Evolutionary conservation across 2,329 filamentous ascomycete genomes (phyloP).

Genomic region (Alternaria conjuncta): DNA sequence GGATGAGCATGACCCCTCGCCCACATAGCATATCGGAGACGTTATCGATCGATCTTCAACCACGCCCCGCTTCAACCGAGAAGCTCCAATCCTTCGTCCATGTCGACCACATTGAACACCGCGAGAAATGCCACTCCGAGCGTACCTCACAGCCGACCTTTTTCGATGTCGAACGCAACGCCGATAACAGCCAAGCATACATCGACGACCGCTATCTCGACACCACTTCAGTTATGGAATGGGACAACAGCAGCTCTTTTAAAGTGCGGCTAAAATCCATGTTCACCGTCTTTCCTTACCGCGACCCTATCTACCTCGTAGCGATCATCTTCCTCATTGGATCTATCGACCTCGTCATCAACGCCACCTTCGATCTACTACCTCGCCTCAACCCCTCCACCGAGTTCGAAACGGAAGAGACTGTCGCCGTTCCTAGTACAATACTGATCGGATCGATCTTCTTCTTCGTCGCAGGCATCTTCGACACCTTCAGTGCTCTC

Average conservation of each 20-base stretch:
- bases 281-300: slow-evolving; percentile 34
- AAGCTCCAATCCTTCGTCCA: slow-evolving; percentile 28
- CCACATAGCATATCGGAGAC: slow-evolving; percentile 1
- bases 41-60: slow-evolving; percentile 7
- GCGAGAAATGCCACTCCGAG: slow-evolving; percentile 28
- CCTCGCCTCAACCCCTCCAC: slow-evolving; percentile 15
- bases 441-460: slow-evolving; percentile 32
- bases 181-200: not conserved
- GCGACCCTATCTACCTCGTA: slow-evolving; percentile 39
- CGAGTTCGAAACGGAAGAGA: slow-evolving; percentile 23
- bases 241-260: not conserved
- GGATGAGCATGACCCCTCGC: slow-evolving; percentile 22
- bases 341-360: slow-evolving; percentile 32
- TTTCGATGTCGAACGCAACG: slow-evolving; percentile 6
- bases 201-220: not conserved
- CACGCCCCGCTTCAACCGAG: slow-evolving; percentile 23
- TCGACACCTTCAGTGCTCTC: slow-evolving; percentile 32
- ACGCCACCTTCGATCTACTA: slow-evolving; percentile 37
- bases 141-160: slow-evolving; percentile 2
- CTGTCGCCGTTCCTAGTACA: slow-evolving; percentile 28
- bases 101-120: slow-evolving; percentile 29
- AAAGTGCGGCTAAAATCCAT: slow-evolving; percentile 13
- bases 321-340: slow-evolving; percentile 34
- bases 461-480: slow-evolving; percentile 38
- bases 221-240: not conserved